A percentile compares a stretch with the other conserved stretches of the same genome.
These are phyloP conservation scores for Zopfia rhizophila DNA, from an alignment of 2,329 filamentous ascomycete species.

Conservation along the genomic window DNA sequence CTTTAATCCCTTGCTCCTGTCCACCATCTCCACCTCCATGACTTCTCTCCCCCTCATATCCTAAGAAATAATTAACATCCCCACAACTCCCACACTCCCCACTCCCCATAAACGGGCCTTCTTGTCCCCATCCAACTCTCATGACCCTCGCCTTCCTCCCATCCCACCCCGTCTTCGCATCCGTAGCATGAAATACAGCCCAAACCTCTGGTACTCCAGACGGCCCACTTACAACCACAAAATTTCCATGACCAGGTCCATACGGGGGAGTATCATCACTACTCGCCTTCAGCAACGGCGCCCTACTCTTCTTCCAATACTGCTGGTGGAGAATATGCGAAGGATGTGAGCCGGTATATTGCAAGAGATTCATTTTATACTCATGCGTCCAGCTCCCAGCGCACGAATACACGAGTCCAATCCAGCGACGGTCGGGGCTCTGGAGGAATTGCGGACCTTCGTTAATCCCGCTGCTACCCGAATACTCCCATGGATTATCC, in stretches of 20 bases:
- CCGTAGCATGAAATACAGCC: slow-evolving; percentile 59
- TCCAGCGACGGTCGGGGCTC: slow-evolving; percentile 51
- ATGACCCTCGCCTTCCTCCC: slow-evolving; percentile 57
- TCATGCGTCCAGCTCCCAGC: slow-evolving; percentile 59
- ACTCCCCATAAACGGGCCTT: slow-evolving; percentile 56
- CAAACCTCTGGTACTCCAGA: slow-evolving; percentile 51
- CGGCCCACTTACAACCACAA: slow-evolving; percentile 49
- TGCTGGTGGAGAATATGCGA: slow-evolving; percentile 51
- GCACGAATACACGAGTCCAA: slow-evolving; percentile 59
- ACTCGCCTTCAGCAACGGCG: slow-evolving; percentile 52
- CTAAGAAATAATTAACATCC: slow-evolving; percentile 43
- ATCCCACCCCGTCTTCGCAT: slow-evolving; percentile 57
- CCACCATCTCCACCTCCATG: neutral
- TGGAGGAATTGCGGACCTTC: slow-evolving; percentile 56
- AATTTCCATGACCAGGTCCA: slow-evolving; percentile 59
- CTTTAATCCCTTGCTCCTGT: neutral
- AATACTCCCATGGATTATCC: slow-evolving; percentile 53
- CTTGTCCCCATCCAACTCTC: slow-evolving; percentile 50
- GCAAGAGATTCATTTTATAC: slow-evolving; percentile 60
- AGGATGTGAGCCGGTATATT: slow-evolving; percentile 54
- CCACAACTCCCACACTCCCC: slow-evolving; percentile 49
- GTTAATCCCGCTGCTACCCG: slow-evolving; percentile 55
- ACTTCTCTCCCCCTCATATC: neutral
- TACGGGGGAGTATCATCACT: slow-evolving; percentile 52
- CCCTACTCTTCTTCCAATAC: slow-evolving; percentile 53